Evolutionary conservation across 192 early-diverging fungal species (phyloP).

Genomic region (Gonapodya sp.): DNA sequence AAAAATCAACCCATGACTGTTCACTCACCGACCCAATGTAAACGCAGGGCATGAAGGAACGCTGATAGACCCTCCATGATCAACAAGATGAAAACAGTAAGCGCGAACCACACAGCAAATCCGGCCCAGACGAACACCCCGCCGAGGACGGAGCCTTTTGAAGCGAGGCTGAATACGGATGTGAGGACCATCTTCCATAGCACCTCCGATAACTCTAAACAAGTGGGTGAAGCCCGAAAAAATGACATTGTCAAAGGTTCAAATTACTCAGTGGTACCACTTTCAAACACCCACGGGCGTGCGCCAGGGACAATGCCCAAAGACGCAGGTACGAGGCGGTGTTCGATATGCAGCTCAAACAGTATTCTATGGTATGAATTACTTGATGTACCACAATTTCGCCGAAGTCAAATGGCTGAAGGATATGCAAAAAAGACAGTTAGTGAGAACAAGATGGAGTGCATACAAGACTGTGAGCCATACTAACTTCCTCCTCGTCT

Average conservation of each 20-base stretch:
- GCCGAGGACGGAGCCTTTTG: slow-evolving; percentile 35
- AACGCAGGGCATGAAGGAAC: slow-evolving; percentile 82
- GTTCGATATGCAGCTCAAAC: slow-evolving; percentile 90
- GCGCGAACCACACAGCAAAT: slow-evolving; percentile 78
- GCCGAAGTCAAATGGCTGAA: slow-evolving; percentile 78
- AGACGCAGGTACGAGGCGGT: slow-evolving; percentile 97
- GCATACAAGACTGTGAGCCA: not conserved
- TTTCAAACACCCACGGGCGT: slow-evolving; percentile 64
- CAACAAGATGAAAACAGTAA: slow-evolving; percentile 70
- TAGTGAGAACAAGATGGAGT: not conserved
- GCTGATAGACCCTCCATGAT: slow-evolving; percentile 83
- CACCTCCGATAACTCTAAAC: slow-evolving; percentile 82
- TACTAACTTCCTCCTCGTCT: not conserved
- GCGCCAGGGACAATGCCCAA: slow-evolving; percentile 96
- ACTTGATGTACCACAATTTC: slow-evolving; percentile 94
- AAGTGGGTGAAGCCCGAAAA: too few relatives aligned
- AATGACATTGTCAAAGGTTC: too few relatives aligned
- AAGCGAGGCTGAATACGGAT: slow-evolving; percentile 35
- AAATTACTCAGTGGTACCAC: too few relatives aligned
- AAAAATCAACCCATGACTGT: too few relatives aligned
- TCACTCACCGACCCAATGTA: slow-evolving; percentile 58
- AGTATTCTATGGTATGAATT: slow-evolving; percentile 99
- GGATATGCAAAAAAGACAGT: not conserved
- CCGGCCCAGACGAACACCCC: slow-evolving; percentile 65
- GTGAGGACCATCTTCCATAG: slow-evolving; percentile 87